Base-by-base conservation (phyloP, 192 early-diverging fungal species). In the Entophlyctis luteolus region DNA sequence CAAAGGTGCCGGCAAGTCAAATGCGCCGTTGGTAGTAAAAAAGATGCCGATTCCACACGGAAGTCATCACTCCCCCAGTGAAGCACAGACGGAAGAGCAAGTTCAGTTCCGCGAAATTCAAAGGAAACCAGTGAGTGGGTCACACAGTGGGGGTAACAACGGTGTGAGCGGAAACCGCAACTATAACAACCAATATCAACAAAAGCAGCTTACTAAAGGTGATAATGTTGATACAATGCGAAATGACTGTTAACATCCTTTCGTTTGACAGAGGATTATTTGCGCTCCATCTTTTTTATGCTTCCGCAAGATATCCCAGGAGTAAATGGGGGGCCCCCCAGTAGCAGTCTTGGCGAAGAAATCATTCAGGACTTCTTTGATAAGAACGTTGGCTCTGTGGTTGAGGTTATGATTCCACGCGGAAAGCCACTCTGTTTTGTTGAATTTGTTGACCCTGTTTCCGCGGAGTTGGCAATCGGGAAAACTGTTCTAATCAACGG, bases 381-480 rank as follows among this genome's bases (percentile, higher is more conserved):
- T 60, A 60, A 57, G 45, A 75, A 77, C 42, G 77, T 87, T 72
- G 90, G 90, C 2, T 33, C 60, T 1, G 79, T 91, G n/a, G 72
- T 72, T 42, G 67, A 77, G 46, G 74, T 93, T 31, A 88, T 89
- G 49, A 81, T 85, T 38, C 69, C 69, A 32, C 39, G 55, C 2
- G 63, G 75, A 42, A 87, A 85, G 75, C 60, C 58, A 6, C 73
- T 81, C 33, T 87, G 84, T 1, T 87, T 89, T 71, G 84, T 90
- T 27, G 89, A 92, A 65, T 93, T 91, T 71, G 71, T 73, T 33
- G 76, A 80, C 12, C 73, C 72, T 28, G 87, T 81, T 22, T 73
- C 77, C 25, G 87, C 88, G 20, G 80, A 80, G 33, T 72, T 74
- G 2, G 86, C 89, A 14, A 84, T 93, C 55, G 82, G 81, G 37